phyloP scores from a whole-genome alignment of 2,329 filamentous ascomycete genomes.

The Clonostachys rosea region DNA sequence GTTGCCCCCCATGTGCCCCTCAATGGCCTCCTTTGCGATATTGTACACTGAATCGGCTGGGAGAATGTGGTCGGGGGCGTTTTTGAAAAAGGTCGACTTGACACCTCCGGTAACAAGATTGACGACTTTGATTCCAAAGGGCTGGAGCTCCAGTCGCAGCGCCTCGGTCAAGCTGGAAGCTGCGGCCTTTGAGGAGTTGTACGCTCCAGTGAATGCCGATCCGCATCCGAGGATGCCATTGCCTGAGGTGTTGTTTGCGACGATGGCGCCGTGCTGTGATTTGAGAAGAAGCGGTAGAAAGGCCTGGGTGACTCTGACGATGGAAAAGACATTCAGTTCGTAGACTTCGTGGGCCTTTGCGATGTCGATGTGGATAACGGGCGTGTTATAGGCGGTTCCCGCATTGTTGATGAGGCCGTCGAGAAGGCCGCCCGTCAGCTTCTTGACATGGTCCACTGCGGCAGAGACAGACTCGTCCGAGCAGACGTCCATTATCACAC shows the following conservation, averaged over 20 bases:
- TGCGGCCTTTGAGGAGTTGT: slow-evolving; percentile 1
- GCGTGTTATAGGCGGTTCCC: slow-evolving; percentile 24
- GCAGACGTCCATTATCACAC: slow-evolving; percentile 49
- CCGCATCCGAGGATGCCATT: neutral
- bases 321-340: slow-evolving; percentile 35
- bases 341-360: slow-evolving; percentile 25
- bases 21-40: neutral
- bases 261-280: neutral
- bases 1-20: neutral
- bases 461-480: slow-evolving; percentile 42
- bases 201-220: neutral
- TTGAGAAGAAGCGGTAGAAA: slow-evolving; percentile 10
- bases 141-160: slow-evolving; percentile 16
- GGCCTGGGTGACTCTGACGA: slow-evolving; percentile 12
- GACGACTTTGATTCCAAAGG: slow-evolving; percentile 16
- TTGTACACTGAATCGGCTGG: neutral
- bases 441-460: slow-evolving; percentile 38
- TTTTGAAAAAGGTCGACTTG: neutral
- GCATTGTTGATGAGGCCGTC: slow-evolving; percentile 59
- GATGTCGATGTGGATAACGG: slow-evolving; percentile 18
- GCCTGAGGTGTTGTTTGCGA: neutral
- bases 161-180: slow-evolving; percentile 11
- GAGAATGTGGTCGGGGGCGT: neutral
- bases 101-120: slow-evolving; percentile 8
- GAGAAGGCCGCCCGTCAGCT: slow-evolving; percentile 45